Evolutionary conservation across 768 basidiomycete species (phyloP).

Genomic region (Thelephora ganbajun): DNA sequence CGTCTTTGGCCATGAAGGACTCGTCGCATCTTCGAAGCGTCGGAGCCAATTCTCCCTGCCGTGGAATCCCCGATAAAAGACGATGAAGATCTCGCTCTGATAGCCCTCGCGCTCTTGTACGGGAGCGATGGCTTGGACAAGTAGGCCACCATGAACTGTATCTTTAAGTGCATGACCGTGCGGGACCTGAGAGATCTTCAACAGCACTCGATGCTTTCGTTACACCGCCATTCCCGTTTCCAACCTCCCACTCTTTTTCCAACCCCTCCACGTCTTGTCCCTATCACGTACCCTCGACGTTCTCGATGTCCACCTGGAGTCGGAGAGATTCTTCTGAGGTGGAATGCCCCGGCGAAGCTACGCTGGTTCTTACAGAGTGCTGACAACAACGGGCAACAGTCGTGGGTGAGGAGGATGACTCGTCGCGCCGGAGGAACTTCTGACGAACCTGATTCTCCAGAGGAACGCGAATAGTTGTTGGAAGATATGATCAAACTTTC

Average conservation of each 20-base stretch:
- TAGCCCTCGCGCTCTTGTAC: too few relatives aligned
- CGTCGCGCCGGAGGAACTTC: too few relatives aligned
- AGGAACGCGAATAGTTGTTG: constrained; percentile 79
- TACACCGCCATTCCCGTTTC: constrained; percentile 56
- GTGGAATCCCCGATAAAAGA: too few relatives aligned
- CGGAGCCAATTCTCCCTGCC: constrained; percentile 72
- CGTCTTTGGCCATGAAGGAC: too few relatives aligned
- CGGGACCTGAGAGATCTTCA: constrained; percentile 82
- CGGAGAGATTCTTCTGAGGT: constrained; percentile 81
- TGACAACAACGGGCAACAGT: constrained; percentile 54
- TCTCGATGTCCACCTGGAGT: constrained; percentile 87
- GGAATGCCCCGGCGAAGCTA: constrained; percentile 71
- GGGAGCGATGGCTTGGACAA: too few relatives aligned
- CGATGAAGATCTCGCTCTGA: too few relatives aligned
- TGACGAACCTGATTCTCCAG: constrained; percentile 39
- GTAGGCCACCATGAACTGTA: constrained; percentile 77
- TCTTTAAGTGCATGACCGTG: constrained; percentile 93
- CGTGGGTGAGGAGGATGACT: constrained; percentile 81
- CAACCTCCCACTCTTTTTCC: constrained; percentile 61
- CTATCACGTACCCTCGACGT: too few relatives aligned
- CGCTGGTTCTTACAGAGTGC: constrained; percentile 85
- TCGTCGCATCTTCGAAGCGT: constrained; percentile 80
- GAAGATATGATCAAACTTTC: too few relatives aligned
- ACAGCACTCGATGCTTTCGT: constrained; percentile 70
- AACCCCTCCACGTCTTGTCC: too few relatives aligned